phyloP scores from a whole-genome alignment of 257 asterid genomes.

The Solanum boliviense region DNA sequence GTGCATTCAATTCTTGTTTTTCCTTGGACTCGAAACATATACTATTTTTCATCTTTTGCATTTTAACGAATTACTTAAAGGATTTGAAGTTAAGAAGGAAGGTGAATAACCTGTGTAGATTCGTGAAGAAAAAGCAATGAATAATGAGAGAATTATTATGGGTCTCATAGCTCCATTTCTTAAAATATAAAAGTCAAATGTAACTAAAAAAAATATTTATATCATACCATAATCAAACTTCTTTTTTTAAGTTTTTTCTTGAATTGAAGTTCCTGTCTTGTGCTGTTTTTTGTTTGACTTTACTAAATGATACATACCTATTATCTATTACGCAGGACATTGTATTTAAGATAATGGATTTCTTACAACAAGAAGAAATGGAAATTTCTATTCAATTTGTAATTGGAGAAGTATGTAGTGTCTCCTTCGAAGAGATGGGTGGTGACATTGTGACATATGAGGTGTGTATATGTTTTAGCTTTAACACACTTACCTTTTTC shows the following conservation, averaged over 20 bases:
- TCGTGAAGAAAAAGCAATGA: neutral
- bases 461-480: constrained; percentile 27
- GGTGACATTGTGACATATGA: constrained; percentile 77
- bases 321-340: constrained; percentile 38
- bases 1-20: neutral
- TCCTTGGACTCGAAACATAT: neutral
- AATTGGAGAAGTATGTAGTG: constrained; percentile 70
- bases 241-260: neutral
- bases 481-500: neutral
- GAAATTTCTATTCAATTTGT: constrained; percentile 77
- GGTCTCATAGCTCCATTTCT: neutral
- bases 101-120: neutral
- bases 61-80: neutral
- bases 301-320: neutral
- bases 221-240: neutral
- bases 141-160: neutral
- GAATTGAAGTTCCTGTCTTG: neutral
- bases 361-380: constrained; percentile 86
- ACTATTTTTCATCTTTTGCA: neutral
- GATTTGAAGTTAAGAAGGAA: neutral
- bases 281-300: neutral
- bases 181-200: neutral
- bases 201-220: neutral
- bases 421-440: constrained; percentile 53
- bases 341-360: constrained; percentile 60